A percentile compares a stretch with the other conserved stretches of the same genome.
Evolutionary conservation across 228 moss, liverwort and hornwort species (phyloP).

Genomic region (Sphagnum fallax): DNA sequence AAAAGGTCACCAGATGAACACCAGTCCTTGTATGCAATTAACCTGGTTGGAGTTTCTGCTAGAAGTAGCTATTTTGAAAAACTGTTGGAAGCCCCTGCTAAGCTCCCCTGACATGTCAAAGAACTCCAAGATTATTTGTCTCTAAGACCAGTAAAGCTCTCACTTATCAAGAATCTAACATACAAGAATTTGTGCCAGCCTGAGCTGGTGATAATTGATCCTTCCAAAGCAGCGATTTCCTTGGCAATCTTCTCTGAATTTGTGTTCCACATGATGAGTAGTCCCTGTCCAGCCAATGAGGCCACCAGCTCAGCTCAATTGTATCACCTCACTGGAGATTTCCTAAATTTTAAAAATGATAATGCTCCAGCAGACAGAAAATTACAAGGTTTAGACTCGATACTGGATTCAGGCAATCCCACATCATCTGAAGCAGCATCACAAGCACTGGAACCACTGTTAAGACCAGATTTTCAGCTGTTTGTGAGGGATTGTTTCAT

Average conservation of each 20-base stretch:
- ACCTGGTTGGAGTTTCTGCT: slow-evolving; percentile 2
- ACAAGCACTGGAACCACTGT: slow-evolving; percentile 1
- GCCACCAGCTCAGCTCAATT: slow-evolving; percentile 7
- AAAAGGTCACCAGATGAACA: slow-evolving; percentile 6
- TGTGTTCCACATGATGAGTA: slow-evolving; percentile 3
- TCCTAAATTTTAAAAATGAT: slow-evolving; percentile 4
- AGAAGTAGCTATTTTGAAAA: slow-evolving; percentile 6
- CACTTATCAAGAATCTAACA: background rate
- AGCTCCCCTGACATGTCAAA: slow-evolving; percentile 7
- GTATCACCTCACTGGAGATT: background rate
- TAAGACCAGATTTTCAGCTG: slow-evolving; percentile 13
- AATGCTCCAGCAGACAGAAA: background rate
- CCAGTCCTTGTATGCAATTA: background rate
- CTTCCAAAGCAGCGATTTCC: background rate
- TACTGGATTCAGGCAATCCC: slow-evolving; percentile 5
- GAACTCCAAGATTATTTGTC: slow-evolving; percentile 5
- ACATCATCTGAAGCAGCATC: background rate
- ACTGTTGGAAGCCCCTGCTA: slow-evolving; percentile 10
- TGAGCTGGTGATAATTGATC: slow-evolving; percentile 8
- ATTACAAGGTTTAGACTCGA: background rate
- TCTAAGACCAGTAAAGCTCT: slow-evolving; percentile 7
- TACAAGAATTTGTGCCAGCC: background rate
- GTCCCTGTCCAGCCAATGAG: slow-evolving; percentile 8
- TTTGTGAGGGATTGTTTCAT: slow-evolving; percentile 7
- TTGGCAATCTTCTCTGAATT: slow-evolving; percentile 3